Conservation (phyloP, 148 eudicot genomes). For the Cornus florida region DNA sequence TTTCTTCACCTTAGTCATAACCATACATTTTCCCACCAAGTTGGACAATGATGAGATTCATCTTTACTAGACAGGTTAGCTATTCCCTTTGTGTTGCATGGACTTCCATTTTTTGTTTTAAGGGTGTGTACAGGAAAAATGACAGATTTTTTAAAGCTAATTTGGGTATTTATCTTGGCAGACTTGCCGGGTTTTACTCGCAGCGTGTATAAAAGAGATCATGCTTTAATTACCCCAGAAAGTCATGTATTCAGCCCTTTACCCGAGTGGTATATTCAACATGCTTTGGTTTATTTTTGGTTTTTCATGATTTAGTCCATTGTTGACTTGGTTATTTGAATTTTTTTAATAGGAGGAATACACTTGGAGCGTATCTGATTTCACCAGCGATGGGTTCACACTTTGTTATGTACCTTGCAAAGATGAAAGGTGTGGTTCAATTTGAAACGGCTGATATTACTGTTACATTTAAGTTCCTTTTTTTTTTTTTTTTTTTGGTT, state of each 20-base stretch:
- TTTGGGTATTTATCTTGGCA: constrained; percentile 25
- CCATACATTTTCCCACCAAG: no score
- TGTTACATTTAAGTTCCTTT: not conserved
- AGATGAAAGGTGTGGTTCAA: constrained; percentile 79
- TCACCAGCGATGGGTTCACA: constrained; percentile 92
- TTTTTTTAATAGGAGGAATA: constrained; percentile 56
- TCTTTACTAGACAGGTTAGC: no score
- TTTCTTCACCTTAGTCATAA: no score
- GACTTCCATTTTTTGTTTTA: not conserved
- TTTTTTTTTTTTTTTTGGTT: not conserved
- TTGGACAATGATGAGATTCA: no score
- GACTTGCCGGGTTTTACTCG: constrained; percentile 98
- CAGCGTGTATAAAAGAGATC: constrained; percentile 83
- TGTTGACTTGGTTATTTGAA: constrained; percentile 6
- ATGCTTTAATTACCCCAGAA: constrained; percentile 91
- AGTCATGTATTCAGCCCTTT: constrained; percentile 96
- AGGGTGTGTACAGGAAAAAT: not conserved
- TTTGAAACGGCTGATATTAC: not conserved
- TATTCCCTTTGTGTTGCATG: no score
- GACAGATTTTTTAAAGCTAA: not conserved
- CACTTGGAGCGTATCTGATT: constrained; percentile 79
- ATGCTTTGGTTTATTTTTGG: constrained; percentile 1
- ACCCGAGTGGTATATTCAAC: constrained; percentile 71
- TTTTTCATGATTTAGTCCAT: constrained; percentile 1
- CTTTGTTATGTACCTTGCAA: constrained; percentile 95